Conservation (phyloP, 306 rosid genomes). For the Rubus parviflorus region DNA sequence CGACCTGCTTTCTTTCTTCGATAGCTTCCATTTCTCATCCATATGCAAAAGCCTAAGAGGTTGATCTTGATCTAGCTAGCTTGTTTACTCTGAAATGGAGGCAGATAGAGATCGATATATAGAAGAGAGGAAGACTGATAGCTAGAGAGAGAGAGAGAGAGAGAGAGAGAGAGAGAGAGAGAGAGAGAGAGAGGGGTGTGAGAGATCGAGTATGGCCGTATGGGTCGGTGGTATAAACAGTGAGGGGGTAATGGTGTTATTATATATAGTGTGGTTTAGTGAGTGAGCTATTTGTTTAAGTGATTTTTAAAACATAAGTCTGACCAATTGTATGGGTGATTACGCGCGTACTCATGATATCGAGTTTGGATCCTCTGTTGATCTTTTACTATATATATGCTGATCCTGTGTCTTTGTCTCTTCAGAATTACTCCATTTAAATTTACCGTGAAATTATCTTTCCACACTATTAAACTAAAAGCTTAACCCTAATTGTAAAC, state of each 20-base stretch:
- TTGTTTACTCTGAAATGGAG: background rate
- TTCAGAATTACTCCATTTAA: background rate
- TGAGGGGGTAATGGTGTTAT: conserved; percentile 17
- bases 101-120: background rate
- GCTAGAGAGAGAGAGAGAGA: conserved; percentile 1
- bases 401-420: background rate
- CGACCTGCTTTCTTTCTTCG: conserved; percentile 60
- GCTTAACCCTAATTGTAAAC: no score
- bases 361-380: background rate
- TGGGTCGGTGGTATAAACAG: conserved; percentile 19
- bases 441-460: no score
- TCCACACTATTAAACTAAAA: no score
- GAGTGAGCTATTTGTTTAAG: conserved; percentile 9
- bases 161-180: background rate
- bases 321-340: conserved; percentile 8
- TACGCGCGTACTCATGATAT: background rate
- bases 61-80: background rate
- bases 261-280: conserved; percentile 3
- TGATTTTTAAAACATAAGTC: background rate
- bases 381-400: background rate
- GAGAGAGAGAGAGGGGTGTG: background rate
- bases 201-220: background rate
- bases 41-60: conserved; percentile 19
- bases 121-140: background rate
- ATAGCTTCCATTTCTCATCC: conserved; percentile 85